phyloP scores from a whole-genome alignment of 2,329 filamentous ascomycete species.

The Paecilomyces niveus region DNA sequence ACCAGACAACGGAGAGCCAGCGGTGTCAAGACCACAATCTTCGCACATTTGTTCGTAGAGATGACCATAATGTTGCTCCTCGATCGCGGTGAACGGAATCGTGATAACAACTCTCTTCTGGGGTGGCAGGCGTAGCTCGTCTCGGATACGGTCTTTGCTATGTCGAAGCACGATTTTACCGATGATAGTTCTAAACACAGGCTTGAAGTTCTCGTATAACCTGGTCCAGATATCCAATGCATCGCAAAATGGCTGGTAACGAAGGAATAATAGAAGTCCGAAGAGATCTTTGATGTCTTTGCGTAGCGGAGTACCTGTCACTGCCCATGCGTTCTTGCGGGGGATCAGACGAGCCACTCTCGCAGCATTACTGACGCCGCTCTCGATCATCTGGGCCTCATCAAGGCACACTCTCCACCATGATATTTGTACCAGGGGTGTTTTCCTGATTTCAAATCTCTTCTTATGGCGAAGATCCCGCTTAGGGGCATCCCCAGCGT shows the following conservation, averaged over 20 bases:
- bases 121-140: conserved; percentile 70
- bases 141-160: conserved; percentile 71
- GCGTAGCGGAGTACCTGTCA: conserved; percentile 84
- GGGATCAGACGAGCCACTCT: conserved; percentile 73
- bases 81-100: conserved; percentile 81
- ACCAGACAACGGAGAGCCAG: conserved; percentile 55
- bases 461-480: conserved; percentile 60
- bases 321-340: conserved; percentile 80
- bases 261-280: conserved; percentile 74
- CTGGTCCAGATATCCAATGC: conserved; percentile 60
- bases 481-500: conserved; percentile 61
- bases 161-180: conserved; percentile 69
- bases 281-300: conserved; percentile 71
- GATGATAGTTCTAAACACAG: conserved; percentile 64
- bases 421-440: conserved; percentile 69
- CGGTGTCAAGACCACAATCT: conserved; percentile 56
- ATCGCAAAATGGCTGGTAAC: conserved; percentile 67
- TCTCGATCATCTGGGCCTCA: conserved; percentile 84
- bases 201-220: conserved; percentile 54
- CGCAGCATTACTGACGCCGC: conserved; percentile 75
- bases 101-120: conserved; percentile 85
- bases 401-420: conserved; percentile 80
- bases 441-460: conserved; percentile 59
- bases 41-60: conserved; percentile 70
- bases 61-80: conserved; percentile 79